Evolutionary conservation across 441 rosid species (phyloP), one percentile per base, ranked within the genome.

Genomic region (Croton laevigatus): DNA sequence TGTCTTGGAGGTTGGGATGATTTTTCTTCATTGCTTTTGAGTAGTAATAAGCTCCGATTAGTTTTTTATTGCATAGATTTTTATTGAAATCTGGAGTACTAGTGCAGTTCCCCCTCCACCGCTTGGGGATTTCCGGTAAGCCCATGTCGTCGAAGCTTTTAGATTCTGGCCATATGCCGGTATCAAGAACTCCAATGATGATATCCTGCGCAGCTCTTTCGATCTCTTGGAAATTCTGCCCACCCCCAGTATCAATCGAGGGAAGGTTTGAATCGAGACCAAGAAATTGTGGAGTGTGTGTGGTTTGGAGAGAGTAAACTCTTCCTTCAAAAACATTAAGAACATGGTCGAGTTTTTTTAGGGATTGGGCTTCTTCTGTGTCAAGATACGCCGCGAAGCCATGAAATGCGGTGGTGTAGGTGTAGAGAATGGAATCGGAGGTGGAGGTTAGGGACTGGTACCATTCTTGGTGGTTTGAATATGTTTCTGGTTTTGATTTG

Each of bases 101-200:
- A 62, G 84, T 89, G 64, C 98, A 93, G 77, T 69, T 74, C 0
- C 97, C 97, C 32, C 51, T 78, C 98, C 97, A 93, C 59, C 79
- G 76, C 3, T 79, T 64, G 0, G 97, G 96, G 59, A 93, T 74
- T 53, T 64, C 82, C 0, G 92, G 82, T 85, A 87, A 83, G 1
- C 83, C 88, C 0, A 76, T 38, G 45, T 89, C 97, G 58, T 83
- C 83, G 13, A 81, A 91, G 32, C 94, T 88, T 61, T 77, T 77
- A 3, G 89, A 86, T 69, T 93, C 98, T 0, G 98, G 98, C 96
- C 96, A 91, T 2, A 93, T 86, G 8, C 98, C 96, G 1, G 91
- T 84, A 44, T 93, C 98, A 0, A 89, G 82, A 37, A 93, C 91
- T 2, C 98, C 98, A 9, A 93, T 72, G 3, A 91, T 57, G 49